Evolutionary conservation across 345 rosid genomes (phyloP), one percentile per base, ranked within the genome.

Genomic region (Lepidium sativum): DNA sequence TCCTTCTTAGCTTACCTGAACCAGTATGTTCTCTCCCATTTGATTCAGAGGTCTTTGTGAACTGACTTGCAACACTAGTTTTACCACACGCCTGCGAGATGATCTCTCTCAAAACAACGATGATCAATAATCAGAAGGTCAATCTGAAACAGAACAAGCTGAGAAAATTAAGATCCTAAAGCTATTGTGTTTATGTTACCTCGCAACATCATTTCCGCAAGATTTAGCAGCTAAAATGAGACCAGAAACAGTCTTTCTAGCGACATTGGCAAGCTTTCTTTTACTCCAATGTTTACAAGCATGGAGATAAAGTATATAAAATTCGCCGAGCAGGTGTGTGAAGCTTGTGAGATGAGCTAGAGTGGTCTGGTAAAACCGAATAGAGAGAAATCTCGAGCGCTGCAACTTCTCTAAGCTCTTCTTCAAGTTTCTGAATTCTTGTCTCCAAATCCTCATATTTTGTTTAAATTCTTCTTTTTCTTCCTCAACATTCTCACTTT

Each of bases 331-430:
- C 96, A 61, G 99, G 95, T 2, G 99, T 83, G 35, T 86, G 97
- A 64, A 88, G 83, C 83, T 94, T 94, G 66, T 91, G 97, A 6
- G 89, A 77, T 6, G 99, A 94, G 80, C 91, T 84, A 16, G 83
- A 92, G 72, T 94, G 97, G 73, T 91, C 99, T 1, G 97, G 86
- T 17, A 85, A 89, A 42, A 94, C 83, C 41, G 96, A 91, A 70
- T 90, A 94, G 1, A 94, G 81, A 1, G 97, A 84, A 63, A 94
- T 76, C 81, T 94, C 99, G 17, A 94, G 87, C 25, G 99, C 89
- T 37, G 99, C 96, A 61, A 88, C 99, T 78, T 88, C 97, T 75
- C 97, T 84, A 63, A 94, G 89, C 81, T 94, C 97, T 67, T 80
- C 95, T 73, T 91, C 95, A 16, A 94, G 95, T 75, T 77, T 88